Base-by-base conservation (phyloP, 2,329 filamentous ascomycete genomes). In the Arthrobotrys musiformis region DNA sequence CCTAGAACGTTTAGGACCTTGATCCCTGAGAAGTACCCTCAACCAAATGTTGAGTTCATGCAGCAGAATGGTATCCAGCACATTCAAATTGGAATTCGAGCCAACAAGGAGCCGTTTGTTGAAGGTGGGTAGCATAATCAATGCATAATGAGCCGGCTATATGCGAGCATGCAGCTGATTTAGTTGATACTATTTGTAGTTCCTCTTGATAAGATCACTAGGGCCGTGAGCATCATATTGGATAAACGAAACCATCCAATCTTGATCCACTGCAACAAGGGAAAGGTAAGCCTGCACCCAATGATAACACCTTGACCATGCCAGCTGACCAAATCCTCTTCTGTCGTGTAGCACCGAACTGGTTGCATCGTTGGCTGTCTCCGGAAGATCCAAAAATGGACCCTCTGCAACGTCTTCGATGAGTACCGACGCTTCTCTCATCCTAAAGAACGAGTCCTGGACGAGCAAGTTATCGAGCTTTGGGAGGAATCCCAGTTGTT, bases 191-290 rank as follows among this genome's bases (percentile, higher is more conserved):
- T 40, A 58, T 58, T 64, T 66, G 63, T 48, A 80, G 80, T 93
- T 37, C 88, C 91, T 0, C 82, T 89, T 6, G 83, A 86, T 50
- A 89, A 90, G 26, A 93, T 97, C 87, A 87, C 88, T 78, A 85
- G 88, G 6, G 93, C 94, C 52, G 86, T 97, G 24, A 85, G 88
- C 11, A 85, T 94, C 46, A 87, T 94, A 44, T 86, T 94, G 64
- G 88, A 96, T 81, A 87, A 87, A 58, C 84, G 86, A 35, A 93
- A 96, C 79, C 90, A 95, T 79, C 94, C 94, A 0, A 84, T 97
- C 9, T 86, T 97, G 42, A 88, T 97, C 54, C 94, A 97, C 83
- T 97, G 94, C 87, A 97, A 97, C 82, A 94, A 97, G 80, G 94
- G 94, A 82, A 95, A 90, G 84, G 89, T 90, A 83, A 79, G 84